Base-by-base conservation (phyloP, 108 stramenopile species). In the Cyclotella distinguenda region DNA sequence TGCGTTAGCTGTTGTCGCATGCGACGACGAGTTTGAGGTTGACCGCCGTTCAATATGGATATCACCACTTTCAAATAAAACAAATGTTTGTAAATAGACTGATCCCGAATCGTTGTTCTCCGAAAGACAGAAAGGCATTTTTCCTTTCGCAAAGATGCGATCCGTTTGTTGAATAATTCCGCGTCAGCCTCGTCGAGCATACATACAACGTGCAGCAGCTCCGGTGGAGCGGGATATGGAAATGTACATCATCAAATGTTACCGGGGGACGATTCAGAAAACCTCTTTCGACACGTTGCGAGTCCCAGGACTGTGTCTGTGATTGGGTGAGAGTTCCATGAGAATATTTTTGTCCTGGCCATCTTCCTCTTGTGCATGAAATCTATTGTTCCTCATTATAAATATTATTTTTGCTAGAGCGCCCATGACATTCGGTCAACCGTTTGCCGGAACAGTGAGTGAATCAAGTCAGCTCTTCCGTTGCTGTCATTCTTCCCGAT, bases 381-480 rank as follows among this genome's bases (percentile, higher is more conserved):
- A 42, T 35, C 1, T 47, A 59, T 30, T 25, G 58, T 54, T 19
- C 46, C 71, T 43, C 8, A 8, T 39, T 36, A 58, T 13, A 39
- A 26, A 44, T 62, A 48, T 56, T 19, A 15, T 70, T 58, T 44
- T 44, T 49, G 0, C 25, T 67, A 84, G 90, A 22, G 91, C 88
- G 49, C 94, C 94, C 28, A 91, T 93, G 90, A 93, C 94, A 19
- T 93, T 83, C 52, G 94, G 94, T 6, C 94, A 95, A 52, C 94
- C 94, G 3, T 93, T 80, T 76, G 85, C 86, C 19, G 94, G 94
- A 7, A 91, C 90, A 25, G 86, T 84, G 68, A 64, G 83, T 72
- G 23, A 51, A 15, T 49, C 22, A 40, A 19, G 47, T 27, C 13
- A 16, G 16, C 2, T 16, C 2, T 42, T 42, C 16, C n/a, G 6